A percentile compares a stretch with the other conserved stretches of the same genome.
Conservation (phyloP, 805 yeast genomes). For the Ogataea salicorniae region DNA sequence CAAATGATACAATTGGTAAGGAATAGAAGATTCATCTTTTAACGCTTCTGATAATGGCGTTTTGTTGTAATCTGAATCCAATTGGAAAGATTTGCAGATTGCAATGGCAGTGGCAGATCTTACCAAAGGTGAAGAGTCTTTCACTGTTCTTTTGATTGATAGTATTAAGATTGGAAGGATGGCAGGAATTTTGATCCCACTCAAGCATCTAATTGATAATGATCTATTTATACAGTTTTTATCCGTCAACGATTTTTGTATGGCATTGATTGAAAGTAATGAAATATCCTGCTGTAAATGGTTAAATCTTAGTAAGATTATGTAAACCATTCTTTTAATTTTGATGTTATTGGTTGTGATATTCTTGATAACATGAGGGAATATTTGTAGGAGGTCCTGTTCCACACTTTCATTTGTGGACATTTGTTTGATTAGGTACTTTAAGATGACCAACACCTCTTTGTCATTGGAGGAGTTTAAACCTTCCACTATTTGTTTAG, state of each 20-base stretch:
- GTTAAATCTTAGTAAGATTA: constrained; percentile 70
- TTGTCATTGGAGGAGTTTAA: constrained; percentile 66
- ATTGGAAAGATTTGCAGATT: constrained; percentile 47
- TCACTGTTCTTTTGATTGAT: constrained; percentile 60
- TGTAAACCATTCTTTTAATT: constrained; percentile 69
- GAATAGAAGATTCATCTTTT: constrained; percentile 31
- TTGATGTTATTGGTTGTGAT: constrained; percentile 62
- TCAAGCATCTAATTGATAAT: constrained; percentile 69
- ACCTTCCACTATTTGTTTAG: constrained; percentile 59
- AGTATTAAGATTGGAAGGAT: constrained; percentile 73
- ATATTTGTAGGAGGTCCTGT: constrained; percentile 43
- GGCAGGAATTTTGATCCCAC: constrained; percentile 78
- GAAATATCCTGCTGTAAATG: constrained; percentile 88
- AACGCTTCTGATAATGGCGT: constrained; percentile 5
- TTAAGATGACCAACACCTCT: constrained; percentile 57
- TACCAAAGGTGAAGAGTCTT: constrained; percentile 74
- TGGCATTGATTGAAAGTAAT: constrained; percentile 80
- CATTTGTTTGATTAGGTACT: constrained; percentile 44
- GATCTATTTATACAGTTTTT: constrained; percentile 64
- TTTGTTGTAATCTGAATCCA: constrained; percentile 28
- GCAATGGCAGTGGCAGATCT: constrained; percentile 77
- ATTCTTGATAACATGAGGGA: constrained; percentile 87
- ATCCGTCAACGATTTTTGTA: constrained; percentile 77
- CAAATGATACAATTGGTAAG: constrained; percentile 45
- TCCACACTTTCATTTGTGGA: constrained; percentile 27